These are phyloP conservation scores for Oropetium thomaeum DNA, from an alignment of 176 grass and related monocot species.

Conservation along the genomic window DNA sequence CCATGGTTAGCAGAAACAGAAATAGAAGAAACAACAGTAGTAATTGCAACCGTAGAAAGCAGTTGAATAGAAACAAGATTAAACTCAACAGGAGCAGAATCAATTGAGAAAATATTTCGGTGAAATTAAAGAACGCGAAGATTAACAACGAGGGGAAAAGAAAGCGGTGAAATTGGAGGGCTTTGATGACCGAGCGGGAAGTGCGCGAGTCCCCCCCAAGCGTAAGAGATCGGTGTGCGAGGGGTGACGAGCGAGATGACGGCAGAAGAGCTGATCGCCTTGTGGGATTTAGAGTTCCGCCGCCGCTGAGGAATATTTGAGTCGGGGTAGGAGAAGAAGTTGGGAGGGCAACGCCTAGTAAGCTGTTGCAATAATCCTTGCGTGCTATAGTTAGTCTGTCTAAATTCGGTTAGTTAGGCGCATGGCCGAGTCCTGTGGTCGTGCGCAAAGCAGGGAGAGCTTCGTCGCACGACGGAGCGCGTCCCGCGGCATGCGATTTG, in stretches of 20 bases:
- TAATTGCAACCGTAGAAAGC: too few species aligned
- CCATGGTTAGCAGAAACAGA: conserved; percentile 43
- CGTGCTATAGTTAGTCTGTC: too few species aligned
- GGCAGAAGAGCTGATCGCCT: conserved; percentile 15
- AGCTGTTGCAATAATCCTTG: too few species aligned
- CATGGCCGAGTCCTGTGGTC: too few species aligned
- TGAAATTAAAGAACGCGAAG: too few species aligned
- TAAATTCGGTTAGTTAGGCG: too few species aligned
- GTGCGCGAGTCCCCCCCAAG: not conserved
- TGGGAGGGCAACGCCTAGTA: too few species aligned
- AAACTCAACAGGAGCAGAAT: not conserved
- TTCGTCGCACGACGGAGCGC: too few species aligned
- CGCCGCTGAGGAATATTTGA: not conserved
- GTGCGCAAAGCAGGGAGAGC: too few species aligned
- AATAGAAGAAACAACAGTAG: not conserved
- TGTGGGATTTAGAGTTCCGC: conserved; percentile 14
- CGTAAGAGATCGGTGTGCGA: not conserved
- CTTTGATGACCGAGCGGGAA: not conserved
- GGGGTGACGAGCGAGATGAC: not conserved
- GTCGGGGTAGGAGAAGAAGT: too few species aligned
- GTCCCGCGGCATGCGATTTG: too few species aligned
- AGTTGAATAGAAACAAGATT: not conserved
- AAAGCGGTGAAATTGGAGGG: not conserved
- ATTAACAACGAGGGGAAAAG: too few species aligned
- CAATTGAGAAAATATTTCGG: not conserved